These are phyloP conservation scores for Closterium sp. DNA, from an alignment of 139 green algal genomes.

Conservation along the genomic window DNA sequence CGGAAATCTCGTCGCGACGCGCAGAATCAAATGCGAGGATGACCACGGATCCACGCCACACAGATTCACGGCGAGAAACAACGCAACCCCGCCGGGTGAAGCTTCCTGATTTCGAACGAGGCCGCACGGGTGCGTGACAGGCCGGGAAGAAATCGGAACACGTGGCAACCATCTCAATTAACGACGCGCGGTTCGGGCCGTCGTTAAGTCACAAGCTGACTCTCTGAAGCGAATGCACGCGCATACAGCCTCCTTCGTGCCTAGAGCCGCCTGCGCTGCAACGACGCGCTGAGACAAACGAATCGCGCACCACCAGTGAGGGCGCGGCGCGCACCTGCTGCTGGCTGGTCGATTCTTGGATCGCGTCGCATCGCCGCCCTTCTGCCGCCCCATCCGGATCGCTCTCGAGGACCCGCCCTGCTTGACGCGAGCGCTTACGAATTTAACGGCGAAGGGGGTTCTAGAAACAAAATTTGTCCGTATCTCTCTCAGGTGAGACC, in stretches of 20 bases:
- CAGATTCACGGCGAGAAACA: neutral
- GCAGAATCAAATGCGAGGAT: neutral
- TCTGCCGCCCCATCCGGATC: neutral
- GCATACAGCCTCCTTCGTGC: too few relatives aligned
- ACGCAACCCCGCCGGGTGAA: neutral
- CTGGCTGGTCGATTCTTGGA: neutral
- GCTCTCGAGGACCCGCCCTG: neutral
- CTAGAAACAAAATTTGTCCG: neutral
- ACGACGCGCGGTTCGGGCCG: too few relatives aligned
- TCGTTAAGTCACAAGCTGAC: too few relatives aligned
- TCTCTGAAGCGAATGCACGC: too few relatives aligned
- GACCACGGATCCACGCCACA: neutral
- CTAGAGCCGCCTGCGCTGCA: neutral
- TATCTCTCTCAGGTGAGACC: too few relatives aligned
- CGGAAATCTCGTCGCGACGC: neutral
- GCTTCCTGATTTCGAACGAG: neutral
- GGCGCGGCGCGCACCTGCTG: neutral
- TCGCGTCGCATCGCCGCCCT: neutral
- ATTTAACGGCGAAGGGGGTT: neutral
- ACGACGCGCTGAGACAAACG: neutral
- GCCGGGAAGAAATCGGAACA: neutral
- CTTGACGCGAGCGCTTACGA: neutral
- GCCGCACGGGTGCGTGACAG: neutral
- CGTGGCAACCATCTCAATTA: neutral
- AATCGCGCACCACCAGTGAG: neutral